phyloP scores from a whole-genome alignment of 116 monocot species.

The Cymodocea nodosa region DNA sequence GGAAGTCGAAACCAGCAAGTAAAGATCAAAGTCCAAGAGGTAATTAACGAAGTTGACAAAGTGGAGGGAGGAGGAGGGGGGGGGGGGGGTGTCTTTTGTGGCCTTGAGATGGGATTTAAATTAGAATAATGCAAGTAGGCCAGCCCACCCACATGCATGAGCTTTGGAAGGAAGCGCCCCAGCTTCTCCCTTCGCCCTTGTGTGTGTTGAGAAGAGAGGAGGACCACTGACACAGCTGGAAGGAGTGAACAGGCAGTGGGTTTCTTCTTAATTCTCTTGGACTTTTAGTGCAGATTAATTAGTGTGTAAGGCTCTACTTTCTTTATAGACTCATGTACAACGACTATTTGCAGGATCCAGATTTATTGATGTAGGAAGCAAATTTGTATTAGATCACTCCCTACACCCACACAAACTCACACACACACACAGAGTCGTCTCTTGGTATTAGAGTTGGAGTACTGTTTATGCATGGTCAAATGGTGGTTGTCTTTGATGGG shows the following conservation, averaged over 20 bases:
- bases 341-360: too few relatives aligned
- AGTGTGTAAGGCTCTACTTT: too few relatives aligned
- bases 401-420: too few relatives aligned
- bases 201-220: not conserved
- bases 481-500: too few relatives aligned
- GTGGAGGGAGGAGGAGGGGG: not conserved
- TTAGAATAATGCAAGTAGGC: conserved; percentile 14
- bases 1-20: not conserved
- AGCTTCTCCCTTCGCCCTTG: not conserved
- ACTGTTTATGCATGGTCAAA: too few relatives aligned
- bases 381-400: too few relatives aligned
- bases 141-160: conserved; percentile 17
- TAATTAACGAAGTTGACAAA: not conserved
- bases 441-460: too few relatives aligned
- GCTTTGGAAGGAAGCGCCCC: not conserved
- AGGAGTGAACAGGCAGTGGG: not conserved
- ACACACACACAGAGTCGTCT: too few relatives aligned
- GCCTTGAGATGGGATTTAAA: not conserved
- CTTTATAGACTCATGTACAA: too few relatives aligned
- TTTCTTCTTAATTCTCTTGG: too few relatives aligned
- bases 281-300: too few relatives aligned
- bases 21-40: not conserved
- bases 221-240: not conserved
- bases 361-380: too few relatives aligned
- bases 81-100: not conserved